Conservation (phyloP, 257 asterid genomes). For the Fraxinus cuspidata region DNA sequence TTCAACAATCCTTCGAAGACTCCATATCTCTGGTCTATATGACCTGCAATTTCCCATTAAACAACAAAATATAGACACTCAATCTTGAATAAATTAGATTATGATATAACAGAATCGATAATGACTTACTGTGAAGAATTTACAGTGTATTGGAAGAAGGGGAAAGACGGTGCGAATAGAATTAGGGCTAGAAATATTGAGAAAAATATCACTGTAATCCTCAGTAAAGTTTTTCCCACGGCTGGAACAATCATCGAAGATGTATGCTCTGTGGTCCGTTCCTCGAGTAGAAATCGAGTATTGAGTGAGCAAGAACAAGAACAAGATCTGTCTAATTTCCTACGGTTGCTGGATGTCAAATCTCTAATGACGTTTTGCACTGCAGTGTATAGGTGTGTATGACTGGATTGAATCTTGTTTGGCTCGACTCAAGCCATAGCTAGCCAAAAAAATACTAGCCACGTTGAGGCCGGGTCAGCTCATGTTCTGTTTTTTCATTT, state of each 20-base stretch:
- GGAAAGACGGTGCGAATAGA: conserved; percentile 53
- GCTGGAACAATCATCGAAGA: conserved; percentile 51
- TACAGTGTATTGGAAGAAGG: conserved; percentile 35
- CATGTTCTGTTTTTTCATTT: too few relatives aligned
- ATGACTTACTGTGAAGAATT: conserved; percentile 51
- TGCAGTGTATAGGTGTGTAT: background rate
- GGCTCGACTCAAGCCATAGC: background rate
- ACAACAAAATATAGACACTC: background rate
- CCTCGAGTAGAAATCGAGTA: background rate
- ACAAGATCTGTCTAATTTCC: background rate
- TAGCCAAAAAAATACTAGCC: too few relatives aligned
- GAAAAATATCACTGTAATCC: conserved; percentile 35
- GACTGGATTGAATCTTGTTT: background rate
- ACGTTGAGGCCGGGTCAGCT: too few relatives aligned
- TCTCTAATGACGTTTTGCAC: too few relatives aligned
- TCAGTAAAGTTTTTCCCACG: conserved; percentile 59
- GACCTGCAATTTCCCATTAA: conserved; percentile 36
- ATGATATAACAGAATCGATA: background rate
- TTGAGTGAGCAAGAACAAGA: background rate
- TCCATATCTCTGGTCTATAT: conserved; percentile 76
- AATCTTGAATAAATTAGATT: background rate
- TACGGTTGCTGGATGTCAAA: background rate
- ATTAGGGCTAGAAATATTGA: conserved; percentile 50
- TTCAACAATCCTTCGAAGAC: conserved; percentile 62
- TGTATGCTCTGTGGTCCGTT: background rate